phyloP scores from a whole-genome alignment of 2,329 filamentous ascomycete species.

The Thelonectria olida region DNA sequence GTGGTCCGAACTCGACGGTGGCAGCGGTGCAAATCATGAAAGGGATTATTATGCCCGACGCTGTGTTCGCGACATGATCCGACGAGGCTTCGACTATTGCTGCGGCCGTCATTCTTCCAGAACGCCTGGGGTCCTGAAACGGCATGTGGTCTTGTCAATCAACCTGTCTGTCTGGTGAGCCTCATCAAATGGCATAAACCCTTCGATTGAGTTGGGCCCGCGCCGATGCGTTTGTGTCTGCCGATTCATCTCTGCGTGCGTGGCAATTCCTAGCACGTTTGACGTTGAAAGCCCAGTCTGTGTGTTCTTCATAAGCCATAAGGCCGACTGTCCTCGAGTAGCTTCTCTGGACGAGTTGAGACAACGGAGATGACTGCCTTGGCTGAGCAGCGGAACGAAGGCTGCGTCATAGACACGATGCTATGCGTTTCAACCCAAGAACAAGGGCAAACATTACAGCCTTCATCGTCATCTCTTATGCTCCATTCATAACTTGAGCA shows the following conservation, averaged over 20 bases:
- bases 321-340: constrained; percentile 4
- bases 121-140: background rate
- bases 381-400: background rate
- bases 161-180: constrained; percentile 7
- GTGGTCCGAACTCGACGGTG: constrained; percentile 27
- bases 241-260: constrained; percentile 20
- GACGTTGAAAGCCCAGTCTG: background rate
- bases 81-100: constrained; percentile 15
- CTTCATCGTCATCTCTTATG: constrained; percentile 11
- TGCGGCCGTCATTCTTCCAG: constrained; percentile 14
- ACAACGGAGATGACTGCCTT: background rate
- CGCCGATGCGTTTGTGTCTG: constrained; percentile 1
- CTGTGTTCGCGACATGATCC: constrained; percentile 26
- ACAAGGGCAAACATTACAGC: constrained; percentile 1
- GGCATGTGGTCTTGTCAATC: background rate
- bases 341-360: background rate
- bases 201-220: constrained; percentile 1
- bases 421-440: background rate
- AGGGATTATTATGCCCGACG: constrained; percentile 11
- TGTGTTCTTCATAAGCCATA: constrained; percentile 20
- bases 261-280: background rate
- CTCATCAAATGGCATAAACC: constrained; percentile 14
- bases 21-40: constrained; percentile 25
- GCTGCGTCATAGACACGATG: background rate
- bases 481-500: constrained; percentile 16